Conservation (phyloP, 1,284 basidiomycete species). For the Microbotryum silenes-acaulis region DNA sequence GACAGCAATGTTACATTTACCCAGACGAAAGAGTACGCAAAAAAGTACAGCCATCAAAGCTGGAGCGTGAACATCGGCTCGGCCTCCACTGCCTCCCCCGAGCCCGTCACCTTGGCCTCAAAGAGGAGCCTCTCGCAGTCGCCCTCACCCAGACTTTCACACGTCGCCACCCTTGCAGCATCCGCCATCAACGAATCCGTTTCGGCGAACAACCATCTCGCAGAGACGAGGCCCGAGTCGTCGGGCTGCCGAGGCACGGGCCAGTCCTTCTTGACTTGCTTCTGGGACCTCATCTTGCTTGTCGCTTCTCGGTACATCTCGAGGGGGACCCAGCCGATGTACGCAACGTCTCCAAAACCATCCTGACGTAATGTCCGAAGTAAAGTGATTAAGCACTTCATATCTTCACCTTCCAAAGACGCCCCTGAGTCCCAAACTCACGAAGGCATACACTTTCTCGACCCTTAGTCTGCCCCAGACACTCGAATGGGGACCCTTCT, state of each 20-base stretch:
- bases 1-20: too few relatives aligned
- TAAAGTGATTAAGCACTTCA: not conserved
- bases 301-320: slow-evolving; percentile 23
- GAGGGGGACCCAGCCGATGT: slow-evolving; percentile 26
- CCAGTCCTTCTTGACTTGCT: slow-evolving; percentile 23
- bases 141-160: slow-evolving; percentile 42
- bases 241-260: slow-evolving; percentile 28
- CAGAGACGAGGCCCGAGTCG: slow-evolving; percentile 36
- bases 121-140: slow-evolving; percentile 39
- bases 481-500: slow-evolving; percentile 22
- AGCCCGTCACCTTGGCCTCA: too few relatives aligned
- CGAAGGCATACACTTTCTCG: slow-evolving; percentile 28
- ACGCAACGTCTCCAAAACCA: slow-evolving; percentile 29
- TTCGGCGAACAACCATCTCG: too few relatives aligned
- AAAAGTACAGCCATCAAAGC: too few relatives aligned
- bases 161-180: slow-evolving; percentile 31
- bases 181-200: too few relatives aligned
- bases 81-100: too few relatives aligned
- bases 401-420: not conserved
- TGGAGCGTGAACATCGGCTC: too few relatives aligned
- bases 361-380: not conserved
- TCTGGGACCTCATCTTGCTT: slow-evolving; percentile 17
- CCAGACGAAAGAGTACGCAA: too few relatives aligned
- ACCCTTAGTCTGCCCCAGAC: slow-evolving; percentile 29
- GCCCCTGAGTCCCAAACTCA: slow-evolving; percentile 1